phyloP scores from a whole-genome alignment of 2,329 filamentous ascomycete genomes.

The Teratosphaeria gauchensis region DNA sequence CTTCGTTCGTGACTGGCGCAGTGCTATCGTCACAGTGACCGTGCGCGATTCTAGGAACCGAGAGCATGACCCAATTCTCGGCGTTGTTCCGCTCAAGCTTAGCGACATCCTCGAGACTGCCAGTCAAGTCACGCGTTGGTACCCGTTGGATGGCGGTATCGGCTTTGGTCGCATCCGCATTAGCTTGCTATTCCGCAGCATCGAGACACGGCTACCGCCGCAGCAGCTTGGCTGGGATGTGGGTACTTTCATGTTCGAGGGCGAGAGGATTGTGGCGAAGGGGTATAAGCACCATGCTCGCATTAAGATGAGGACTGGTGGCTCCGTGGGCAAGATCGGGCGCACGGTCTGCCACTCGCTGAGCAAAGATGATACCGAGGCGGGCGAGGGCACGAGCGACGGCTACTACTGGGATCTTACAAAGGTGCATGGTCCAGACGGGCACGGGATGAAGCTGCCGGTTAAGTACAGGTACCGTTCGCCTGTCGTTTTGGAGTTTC shows the following conservation, averaged over 20 bases:
- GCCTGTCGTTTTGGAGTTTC: conserved; percentile 81
- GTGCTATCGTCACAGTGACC: conserved; percentile 72
- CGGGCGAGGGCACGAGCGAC: conserved; percentile 38
- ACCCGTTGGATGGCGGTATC: conserved; percentile 89
- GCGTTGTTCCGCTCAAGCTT: conserved; percentile 79
- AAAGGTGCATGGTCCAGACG: conserved; percentile 26
- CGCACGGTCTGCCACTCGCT: conserved; percentile 52
- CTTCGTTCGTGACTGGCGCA: conserved; percentile 89
- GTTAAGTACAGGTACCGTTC: conserved; percentile 86
- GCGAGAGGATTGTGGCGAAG: conserved; percentile 56
- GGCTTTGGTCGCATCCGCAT: conserved; percentile 82
- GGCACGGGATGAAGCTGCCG: conserved; percentile 56
- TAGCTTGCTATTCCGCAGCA: conserved; percentile 78
- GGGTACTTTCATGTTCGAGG: conserved; percentile 82
- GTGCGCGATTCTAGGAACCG: conserved; percentile 82
- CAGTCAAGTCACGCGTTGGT: conserved; percentile 84
- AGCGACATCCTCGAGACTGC: conserved; percentile 80
- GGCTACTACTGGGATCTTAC: conserved; percentile 50
- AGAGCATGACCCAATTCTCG: conserved; percentile 89
- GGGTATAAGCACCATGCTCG: conserved; percentile 56
- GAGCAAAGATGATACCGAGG: conserved; percentile 26
- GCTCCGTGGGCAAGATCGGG: conserved; percentile 63
- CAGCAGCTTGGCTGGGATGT: conserved; percentile 87
- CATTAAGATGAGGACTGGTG: conserved; percentile 72
- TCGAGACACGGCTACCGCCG: conserved; percentile 78